Base-by-base conservation (phyloP, 116 monocot genomes). In the Posidonia oceanica region DNA sequence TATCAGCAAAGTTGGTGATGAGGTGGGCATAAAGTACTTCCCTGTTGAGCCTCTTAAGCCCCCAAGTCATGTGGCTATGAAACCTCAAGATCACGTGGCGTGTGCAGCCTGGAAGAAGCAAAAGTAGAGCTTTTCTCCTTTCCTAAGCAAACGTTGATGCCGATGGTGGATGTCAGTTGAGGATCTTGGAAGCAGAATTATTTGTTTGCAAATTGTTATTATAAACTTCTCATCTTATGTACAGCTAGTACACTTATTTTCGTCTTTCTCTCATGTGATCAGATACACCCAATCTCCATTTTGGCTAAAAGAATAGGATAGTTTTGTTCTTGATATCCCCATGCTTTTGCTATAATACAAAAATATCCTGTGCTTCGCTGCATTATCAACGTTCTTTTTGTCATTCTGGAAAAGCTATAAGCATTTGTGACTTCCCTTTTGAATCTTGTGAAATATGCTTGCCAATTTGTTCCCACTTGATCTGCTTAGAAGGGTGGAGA, bases 21-120 rank as follows among this genome's bases (percentile, higher is more conserved):
- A 86, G 29, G 83, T 93, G 15, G 97, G 93, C 39, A 85, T 98
- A 75, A 98, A 98, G 67, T 98, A 98, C 82, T 90, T 98, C 79
- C 97, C 97, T 5, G 80, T 73, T 13, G 97, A 98, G 60, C 80
- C 80, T 15, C 79, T 72, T 44, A 88, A 91, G 71, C 57, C 65
- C 4, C 71, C 61, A 54, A 39, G 62, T 52, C 22, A 61, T 36
- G 44, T 14, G 20, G 4, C 57, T 57, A 4, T 18, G 18, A 57
- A 57, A 42, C 42, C 42, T 8, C 4, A 42, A 1, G 8, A 8
- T 8, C 29, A 29, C 29, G 29, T 1, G 29, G 29, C 1, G 29
- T 8, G 4, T 42, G 42, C 42, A 42, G 42, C 29, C 29, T 29
- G 1, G 29, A 42, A 42, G 42, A 42, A 42, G 42, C 42, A 60